Evolutionary conservation across 2,329 filamentous ascomycete species (phyloP), one percentile per base, ranked within the genome.

Genomic region (Juglanconis sp.): DNA sequence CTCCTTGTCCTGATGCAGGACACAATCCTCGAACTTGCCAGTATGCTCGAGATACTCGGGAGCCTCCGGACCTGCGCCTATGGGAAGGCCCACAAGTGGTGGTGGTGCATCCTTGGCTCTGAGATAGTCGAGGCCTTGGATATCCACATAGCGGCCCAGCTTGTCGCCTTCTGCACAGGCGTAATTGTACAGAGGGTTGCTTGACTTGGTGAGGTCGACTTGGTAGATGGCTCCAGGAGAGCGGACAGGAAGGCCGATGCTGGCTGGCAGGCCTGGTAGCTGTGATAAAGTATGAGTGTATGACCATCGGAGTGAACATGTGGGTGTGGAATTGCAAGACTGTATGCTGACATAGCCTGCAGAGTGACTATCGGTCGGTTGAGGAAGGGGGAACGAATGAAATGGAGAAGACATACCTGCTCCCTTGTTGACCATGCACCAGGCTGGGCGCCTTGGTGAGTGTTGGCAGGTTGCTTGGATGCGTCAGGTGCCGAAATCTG

Each of bases 11-110:
- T 60, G 62, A 40, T 56, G 62, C 9, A 68, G 57, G 38, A 63
- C 59, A 61, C 74, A 76, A 1, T 65, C 44, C 35, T 65, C 58
- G 63, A 73, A 76, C 1, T 61, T 35, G 1, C 71, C 69, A 60
- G 72, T 67, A 64, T 76, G 73, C 0, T 67, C 64, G 48, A 62
- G 40, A 5, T 11, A 38, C 11, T 69, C 64, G 15, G 56, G 50
- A 30, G 73, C 74, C 64, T 79, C 77, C 7, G 77, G 76, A 0
- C 77, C 77, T 24, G 76, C 76, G 31, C 76, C 76, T 17, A 78
- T 66, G 24, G 77, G 77, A 1, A 77, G 68, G 1, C 75, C 76
- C 6, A 70, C 72, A 32, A 76, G 63, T 0, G 72, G 68, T 10
- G 61, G 49, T 5, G 36, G 32, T 30, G 46, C 46, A 1, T 40